Percentiles rank a stretch among this genome's conserved stretches.
These are phyloP conservation scores for Sugiyamaella lignohabitans DNA, from an alignment of 805 yeast genomes.

Conservation along the genomic window DNA sequence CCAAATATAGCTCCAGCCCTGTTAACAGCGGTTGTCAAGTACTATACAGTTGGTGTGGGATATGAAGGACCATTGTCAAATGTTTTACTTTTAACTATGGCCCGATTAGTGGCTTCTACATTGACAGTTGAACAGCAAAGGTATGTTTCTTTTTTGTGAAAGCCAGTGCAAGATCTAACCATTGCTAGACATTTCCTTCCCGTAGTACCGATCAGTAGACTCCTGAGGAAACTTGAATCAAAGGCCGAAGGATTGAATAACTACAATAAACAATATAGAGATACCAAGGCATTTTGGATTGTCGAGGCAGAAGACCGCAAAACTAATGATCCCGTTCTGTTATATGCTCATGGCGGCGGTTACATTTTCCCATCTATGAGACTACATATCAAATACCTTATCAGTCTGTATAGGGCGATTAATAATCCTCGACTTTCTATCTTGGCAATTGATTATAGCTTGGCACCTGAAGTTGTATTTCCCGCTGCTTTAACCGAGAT, in stretches of 20 bases:
- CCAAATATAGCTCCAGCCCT: too few relatives aligned
- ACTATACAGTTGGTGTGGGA: slow-evolving; percentile 5
- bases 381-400: background rate
- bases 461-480: slow-evolving; percentile 5
- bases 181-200: slow-evolving; percentile 4
- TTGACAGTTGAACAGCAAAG: background rate
- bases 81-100: slow-evolving; percentile 1
- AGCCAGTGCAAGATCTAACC: too few relatives aligned
- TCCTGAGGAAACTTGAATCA: slow-evolving; percentile 1
- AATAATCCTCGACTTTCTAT: slow-evolving; percentile 9
- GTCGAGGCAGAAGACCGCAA: slow-evolving; percentile 7
- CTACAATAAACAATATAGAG: background rate
- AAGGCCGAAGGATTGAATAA: background rate
- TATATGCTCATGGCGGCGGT: slow-evolving; percentile 14
- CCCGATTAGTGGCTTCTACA: background rate
- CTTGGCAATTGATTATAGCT: slow-evolving; percentile 6
- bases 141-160: too few relatives aligned
- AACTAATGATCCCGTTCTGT: slow-evolving; percentile 9
- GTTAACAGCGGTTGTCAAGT: slow-evolving; percentile 2
- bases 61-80: slow-evolving; percentile 3
- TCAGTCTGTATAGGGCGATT: background rate
- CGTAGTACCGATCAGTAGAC: background rate
- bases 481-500: slow-evolving; percentile 9
- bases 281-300: slow-evolving; percentile 7
- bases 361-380: slow-evolving; percentile 3